Evolutionary conservation across 257 asterid species (phyloP), one percentile per base, ranked within the genome.

Genomic region (Nicotiana noctiflora): DNA sequence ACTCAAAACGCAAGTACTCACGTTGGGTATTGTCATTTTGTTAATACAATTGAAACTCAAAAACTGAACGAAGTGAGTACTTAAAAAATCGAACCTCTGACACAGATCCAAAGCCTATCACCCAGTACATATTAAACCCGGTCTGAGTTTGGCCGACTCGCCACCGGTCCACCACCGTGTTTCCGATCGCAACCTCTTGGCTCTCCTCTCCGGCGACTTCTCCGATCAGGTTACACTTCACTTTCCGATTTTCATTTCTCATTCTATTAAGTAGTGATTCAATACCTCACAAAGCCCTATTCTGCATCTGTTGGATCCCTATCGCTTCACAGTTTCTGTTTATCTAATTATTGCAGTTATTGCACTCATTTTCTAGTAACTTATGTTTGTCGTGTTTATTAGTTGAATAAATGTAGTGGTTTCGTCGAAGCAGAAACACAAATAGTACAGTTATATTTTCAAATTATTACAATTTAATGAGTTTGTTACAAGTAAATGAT

Each of bases 51-150:
- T 56, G 27, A n/a, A 40, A 40, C 72, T 77, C 52, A 53, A 44
- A 37, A 31, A 31, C 32, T 68, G 77, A 23, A 60, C 7, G 17
- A 61, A 10, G 56, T 51, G 18, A 51, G 63, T 8, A n/a, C 10
- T n/a, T 57, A 8, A 11, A 10, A 21, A 61, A 23, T 23, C 18
- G 34, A 72, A 34, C 23, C 44, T 23, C 37, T 79, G 23, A 61
- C 75, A 79, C 81, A 79, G 75, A 79, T 79, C 81, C 75, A 23
- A 61, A 56, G 57, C 37, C 15, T 68, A 44, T 68, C 15, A 5
- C 51, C 23, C 53, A 67, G 18, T 5, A 13, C n/a, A 13, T 6
- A 4, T 14, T 29, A 29, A 29, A 12, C 44, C 51, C 76, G 76
- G 76, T 67, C 76, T 53, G 52, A 18, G 23, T 7, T 29, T 19